Evolutionary conservation across 257 asterid species (phyloP), one percentile per base, ranked within the genome.

Genomic region (Solanum dulcamara): DNA sequence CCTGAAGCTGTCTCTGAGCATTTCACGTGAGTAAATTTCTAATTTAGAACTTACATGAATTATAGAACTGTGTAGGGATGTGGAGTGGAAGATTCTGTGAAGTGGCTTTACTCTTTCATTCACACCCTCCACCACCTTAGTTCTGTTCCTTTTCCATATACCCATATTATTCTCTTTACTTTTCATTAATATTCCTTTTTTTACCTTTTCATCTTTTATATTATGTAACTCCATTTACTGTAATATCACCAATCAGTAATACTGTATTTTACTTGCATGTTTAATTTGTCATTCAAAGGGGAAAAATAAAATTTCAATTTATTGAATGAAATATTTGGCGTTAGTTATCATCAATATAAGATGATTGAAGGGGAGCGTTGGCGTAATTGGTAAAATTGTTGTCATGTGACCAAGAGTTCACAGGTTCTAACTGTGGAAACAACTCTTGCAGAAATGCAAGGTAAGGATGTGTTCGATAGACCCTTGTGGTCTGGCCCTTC

Each of bases 1-100:
- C 98, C 97, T 84, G 99, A 95, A 92, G 98, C 94, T 83, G 66
- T 97, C 26, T 92, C 98, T 46, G 99, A 95, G 88, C 99, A 97
- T 90, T 97, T 97, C 88, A 95, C 92, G 99, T 96, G 91, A 93
- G 98, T 77, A 13, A 48, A 80, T 50, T 44, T 46, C 15, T 26
- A 26, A 44, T 75, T 24, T 74, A 42, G 18, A 42, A 70, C 50
- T 10, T 37, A 20, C 18, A 18, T 68, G 30, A 18, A 68, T 68
- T 18, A 4, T 68, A 33, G 44, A 68, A 28, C 79, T 10, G 46
- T 68, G 79, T 68, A 70, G 80, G 30, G 48, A 70, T 70, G 50
- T 37, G 80, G 4, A 17, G 32, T 37, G 50, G 50, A 37, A 20
- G 30, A 70, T 22, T 9, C 79, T 9, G 28, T 68, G 79, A 35